Percentiles rank a stretch among this genome's conserved stretches.
phyloP scores from a whole-genome alignment of 352 stramenopile genomes.

The Pythium aquatile region DNA sequence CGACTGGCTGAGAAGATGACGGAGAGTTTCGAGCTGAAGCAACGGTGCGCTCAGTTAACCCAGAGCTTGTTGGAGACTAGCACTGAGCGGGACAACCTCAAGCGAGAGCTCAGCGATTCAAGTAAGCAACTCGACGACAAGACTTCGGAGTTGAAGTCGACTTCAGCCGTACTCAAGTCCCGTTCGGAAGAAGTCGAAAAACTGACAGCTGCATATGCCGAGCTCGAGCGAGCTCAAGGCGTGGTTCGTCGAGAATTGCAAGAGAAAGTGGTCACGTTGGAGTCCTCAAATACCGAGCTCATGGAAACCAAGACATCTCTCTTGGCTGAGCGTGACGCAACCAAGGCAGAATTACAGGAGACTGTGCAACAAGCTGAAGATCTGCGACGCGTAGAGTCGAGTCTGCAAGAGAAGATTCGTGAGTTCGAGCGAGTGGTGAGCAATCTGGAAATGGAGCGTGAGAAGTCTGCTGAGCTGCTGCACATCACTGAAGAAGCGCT shows the following conservation, averaged over 20 bases:
- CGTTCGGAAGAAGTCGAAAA: background rate
- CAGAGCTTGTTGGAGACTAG: background rate
- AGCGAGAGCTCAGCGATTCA: background rate
- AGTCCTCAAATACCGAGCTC: no score
- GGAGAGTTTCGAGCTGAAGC: conserved; percentile 11
- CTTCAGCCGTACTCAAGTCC: background rate
- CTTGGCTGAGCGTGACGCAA: background rate
- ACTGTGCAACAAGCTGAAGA: background rate
- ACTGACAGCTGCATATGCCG: background rate
- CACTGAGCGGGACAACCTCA: background rate
- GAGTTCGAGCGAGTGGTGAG: background rate
- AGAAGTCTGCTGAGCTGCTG: conserved; percentile 9
- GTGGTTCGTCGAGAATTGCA: background rate
- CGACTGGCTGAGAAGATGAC: conserved; percentile 18
- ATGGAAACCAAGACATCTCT: background rate
- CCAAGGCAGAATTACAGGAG: background rate
- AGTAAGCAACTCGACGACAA: background rate
- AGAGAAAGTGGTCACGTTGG: background rate
- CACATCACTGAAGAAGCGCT: conserved; percentile 20
- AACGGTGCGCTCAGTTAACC: background rate
- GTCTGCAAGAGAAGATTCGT: background rate
- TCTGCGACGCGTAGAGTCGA: background rate
- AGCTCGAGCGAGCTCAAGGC: background rate
- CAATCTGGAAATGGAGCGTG: background rate
- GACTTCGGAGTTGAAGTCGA: background rate